Evolutionary conservation across 2,329 filamentous ascomycete species (phyloP), one percentile per base, ranked within the genome.

Genomic region (Talaromyces sp.): DNA sequence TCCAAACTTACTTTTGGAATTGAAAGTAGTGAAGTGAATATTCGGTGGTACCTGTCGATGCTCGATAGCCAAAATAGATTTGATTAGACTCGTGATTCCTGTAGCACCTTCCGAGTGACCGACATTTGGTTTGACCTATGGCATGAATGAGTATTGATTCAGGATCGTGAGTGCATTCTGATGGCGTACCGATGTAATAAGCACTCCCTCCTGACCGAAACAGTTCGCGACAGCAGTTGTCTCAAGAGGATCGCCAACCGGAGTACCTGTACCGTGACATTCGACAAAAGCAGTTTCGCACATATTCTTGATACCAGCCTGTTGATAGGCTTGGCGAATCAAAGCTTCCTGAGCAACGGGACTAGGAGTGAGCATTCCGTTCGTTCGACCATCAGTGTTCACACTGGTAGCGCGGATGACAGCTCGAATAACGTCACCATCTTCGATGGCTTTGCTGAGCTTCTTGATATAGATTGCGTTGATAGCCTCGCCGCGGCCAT

Each of bases 401-500:
- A 73, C 63, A 19, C 63, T 70, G 6, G 71, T 72, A 14, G 67
- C 71, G 6, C 74, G 71, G 27, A 77, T 73, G 10, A 76, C 68
- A 35, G 73, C 73, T 27, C 79, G 72, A 52, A 83, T 78, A 3
- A 73, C 66, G 60, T 83, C 80, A 1, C 75, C 75, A 66, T 82
- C 79, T 10, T 0, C 54, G 2, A 86, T 57, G 0, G 86, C 86
- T 0, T 77, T 70, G 3, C 69, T 71, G 0, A 86, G 69, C 1
- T 71, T 75, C 70, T 87, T 87, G 0, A 88, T 65, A 0, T 86
- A 71, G 0, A 87, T 66, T 0, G 76, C 72, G 0, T 78, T 78
- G 14, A 84, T 72, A 2, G 84, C 84, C 60, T 87, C 85, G 6
- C 81, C 83, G 1, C 83, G 77, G 27, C 76, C 83, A 71, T 79